These are phyloP conservation scores for Termitomyces titanicus DNA, from an alignment of 768 basidiomycete genomes.

Conservation along the genomic window DNA sequence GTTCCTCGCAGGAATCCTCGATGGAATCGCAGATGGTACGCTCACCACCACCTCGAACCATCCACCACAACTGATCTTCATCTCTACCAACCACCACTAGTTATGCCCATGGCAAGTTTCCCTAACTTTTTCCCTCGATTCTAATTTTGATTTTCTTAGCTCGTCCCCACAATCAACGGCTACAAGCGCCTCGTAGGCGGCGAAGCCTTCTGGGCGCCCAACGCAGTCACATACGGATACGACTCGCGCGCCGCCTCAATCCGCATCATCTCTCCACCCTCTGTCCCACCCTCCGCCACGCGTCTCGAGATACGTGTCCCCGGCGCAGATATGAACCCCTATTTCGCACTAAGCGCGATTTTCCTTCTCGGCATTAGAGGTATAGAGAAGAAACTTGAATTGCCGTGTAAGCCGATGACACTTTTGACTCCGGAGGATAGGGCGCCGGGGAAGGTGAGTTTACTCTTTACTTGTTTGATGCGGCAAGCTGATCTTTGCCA, in stretches of 20 bases:
- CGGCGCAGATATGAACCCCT: constrained; percentile 96
- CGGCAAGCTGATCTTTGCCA: neutral
- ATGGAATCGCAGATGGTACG: constrained; percentile 83
- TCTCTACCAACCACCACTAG: constrained; percentile 30
- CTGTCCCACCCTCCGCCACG: constrained; percentile 76
- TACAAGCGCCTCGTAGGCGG: constrained; percentile 96
- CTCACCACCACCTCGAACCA: neutral
- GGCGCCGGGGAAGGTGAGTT: constrained; percentile 49
- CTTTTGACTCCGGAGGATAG: constrained; percentile 53
- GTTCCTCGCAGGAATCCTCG: constrained; percentile 92
- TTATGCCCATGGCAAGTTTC: constrained; percentile 73
- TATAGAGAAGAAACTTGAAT: constrained; percentile 67
- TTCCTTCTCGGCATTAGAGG: constrained; percentile 87
- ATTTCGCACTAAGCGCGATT: constrained; percentile 84
- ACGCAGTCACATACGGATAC: constrained; percentile 91
- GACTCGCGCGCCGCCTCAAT: constrained; percentile 92
- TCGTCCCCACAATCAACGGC: constrained; percentile 91
- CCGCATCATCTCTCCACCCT: constrained; percentile 89
- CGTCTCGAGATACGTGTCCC: constrained; percentile 93
- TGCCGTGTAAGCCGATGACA: constrained; percentile 71
- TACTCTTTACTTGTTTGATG: constrained; percentile 2
- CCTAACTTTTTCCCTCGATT: neutral
- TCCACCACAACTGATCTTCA: neutral
- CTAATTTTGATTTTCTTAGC: constrained; percentile 29
- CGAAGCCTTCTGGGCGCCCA: constrained; percentile 93